Base-by-base conservation (phyloP, 2,329 filamentous ascomycete genomes). In the Sclerotinia minor region DNA sequence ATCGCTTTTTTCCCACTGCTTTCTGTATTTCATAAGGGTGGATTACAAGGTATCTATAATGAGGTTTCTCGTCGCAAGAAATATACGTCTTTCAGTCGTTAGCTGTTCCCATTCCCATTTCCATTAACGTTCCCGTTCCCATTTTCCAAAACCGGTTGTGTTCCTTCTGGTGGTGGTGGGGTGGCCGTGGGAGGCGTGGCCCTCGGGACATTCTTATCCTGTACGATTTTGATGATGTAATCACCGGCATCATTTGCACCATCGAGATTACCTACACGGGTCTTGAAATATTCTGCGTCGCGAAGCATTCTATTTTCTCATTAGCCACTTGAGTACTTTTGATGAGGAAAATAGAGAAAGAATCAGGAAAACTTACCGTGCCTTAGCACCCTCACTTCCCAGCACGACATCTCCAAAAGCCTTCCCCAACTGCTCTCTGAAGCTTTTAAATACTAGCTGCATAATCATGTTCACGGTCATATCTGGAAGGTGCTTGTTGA, bases 181-280 rank as follows among this genome's bases (percentile, higher is more conserved):
- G 26, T 35, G n/a, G 29, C 35, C n/a, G 21, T 3, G 19, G 64
- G 32, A 21, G 64, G 45, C 24, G 64, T 32, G 38, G 44, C 32
- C 35, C 47, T 72, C 13, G 71, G 71, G 19, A 73, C 67, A 5
- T 47, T 64, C 78, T 91, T 94, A 17, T 82, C 80, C 68, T 85
- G 85, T 66, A 91, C 73, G 5, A 92, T 84, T 26, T 85, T 84
- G 17, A 88, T 79, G 6, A 97, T 83, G 70, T 88, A 84, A 47
- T 89, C 85, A 41, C 91, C 92, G 3, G 92, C 82, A 72, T 93
- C 89, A 13, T 85, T 89, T 50, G 87, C 84, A 3, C 87, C 88
- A 61, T 90, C 86, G 41, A 92, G 82, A 73, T 86, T 87, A 69
- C 83, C 82, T 24, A 92, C 81, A 68, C 84, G 84, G 0, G 82